Evolutionary conservation across 495 filamentous ascomycete genomes (phyloP).

Genomic region (Aspergillus nidulans): DNA sequence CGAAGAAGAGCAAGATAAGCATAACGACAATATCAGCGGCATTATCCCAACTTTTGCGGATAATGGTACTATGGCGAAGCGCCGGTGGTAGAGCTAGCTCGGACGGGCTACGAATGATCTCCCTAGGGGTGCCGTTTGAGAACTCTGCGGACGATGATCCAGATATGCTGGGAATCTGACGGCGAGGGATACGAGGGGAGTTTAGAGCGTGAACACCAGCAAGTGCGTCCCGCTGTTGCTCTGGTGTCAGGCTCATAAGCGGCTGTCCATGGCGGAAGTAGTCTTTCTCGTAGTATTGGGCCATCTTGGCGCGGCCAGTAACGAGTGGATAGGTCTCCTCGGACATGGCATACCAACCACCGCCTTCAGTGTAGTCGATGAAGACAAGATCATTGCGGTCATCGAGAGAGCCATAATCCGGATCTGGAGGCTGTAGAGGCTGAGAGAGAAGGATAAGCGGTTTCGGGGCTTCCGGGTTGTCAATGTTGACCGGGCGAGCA

Average conservation of each 20-base stretch:
- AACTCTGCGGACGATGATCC: slow-evolving; percentile 27
- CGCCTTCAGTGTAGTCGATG: slow-evolving; percentile 77
- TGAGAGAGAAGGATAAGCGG: slow-evolving; percentile 80
- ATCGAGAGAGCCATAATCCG: slow-evolving; percentile 51
- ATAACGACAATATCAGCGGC: slow-evolving; percentile 48
- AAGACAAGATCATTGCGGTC: slow-evolving; percentile 67
- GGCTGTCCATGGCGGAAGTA: slow-evolving; percentile 43
- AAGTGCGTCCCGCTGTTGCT: slow-evolving; percentile 45
- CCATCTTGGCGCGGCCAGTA: slow-evolving; percentile 61
- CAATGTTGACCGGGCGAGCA: slow-evolving; percentile 59
- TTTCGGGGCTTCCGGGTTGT: slow-evolving; percentile 51
- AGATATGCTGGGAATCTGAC: slow-evolving; percentile 35
- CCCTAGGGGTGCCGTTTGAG: slow-evolving; percentile 41
- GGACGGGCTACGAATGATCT: slow-evolving; percentile 35
- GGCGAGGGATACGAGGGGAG: slow-evolving; percentile 30
- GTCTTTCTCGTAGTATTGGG: slow-evolving; percentile 60
- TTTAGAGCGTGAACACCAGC: slow-evolving; percentile 51
- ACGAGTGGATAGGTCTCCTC: slow-evolving; percentile 80
- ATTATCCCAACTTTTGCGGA: slow-evolving; percentile 51
- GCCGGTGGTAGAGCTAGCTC: slow-evolving; percentile 43
- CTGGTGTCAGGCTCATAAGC: slow-evolving; percentile 37
- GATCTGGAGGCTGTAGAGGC: slow-evolving; percentile 63
- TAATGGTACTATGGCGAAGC: slow-evolving; percentile 47
- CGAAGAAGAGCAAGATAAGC: slow-evolving; percentile 39
- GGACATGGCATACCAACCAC: slow-evolving; percentile 92